phyloP scores from a whole-genome alignment of 2,329 filamentous ascomycete genomes.

The Eutypa lata region DNA sequence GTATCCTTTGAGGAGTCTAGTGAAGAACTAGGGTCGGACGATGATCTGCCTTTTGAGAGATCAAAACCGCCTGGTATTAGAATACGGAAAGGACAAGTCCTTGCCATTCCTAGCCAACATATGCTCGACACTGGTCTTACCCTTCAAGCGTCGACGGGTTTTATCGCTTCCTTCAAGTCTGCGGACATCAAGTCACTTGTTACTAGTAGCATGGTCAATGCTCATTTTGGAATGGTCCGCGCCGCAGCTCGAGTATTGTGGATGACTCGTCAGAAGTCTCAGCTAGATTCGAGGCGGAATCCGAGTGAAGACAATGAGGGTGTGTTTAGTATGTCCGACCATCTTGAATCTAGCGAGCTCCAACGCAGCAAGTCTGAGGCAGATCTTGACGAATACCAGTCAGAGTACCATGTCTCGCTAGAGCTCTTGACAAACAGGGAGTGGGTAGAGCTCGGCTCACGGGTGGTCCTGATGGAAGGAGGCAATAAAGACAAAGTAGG shows the following conservation, averaged over 20 bases:
- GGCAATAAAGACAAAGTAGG: constrained; percentile 64
- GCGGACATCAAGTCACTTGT: constrained; percentile 60
- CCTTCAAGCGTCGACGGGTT: constrained; percentile 63
- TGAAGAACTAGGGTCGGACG: constrained; percentile 26
- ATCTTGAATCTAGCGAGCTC: constrained; percentile 40
- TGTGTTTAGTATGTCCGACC: constrained; percentile 56
- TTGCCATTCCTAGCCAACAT: constrained; percentile 61
- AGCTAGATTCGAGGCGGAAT: constrained; percentile 21
- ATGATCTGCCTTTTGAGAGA: constrained; percentile 23
- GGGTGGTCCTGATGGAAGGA: constrained; percentile 69
- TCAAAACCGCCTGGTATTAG: constrained; percentile 33
- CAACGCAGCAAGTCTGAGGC: constrained; percentile 26
- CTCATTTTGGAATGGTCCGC: constrained; percentile 85
- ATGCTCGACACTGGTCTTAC: constrained; percentile 55
- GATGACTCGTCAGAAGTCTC: constrained; percentile 35
- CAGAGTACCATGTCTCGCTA: constrained; percentile 57
- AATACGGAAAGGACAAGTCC: constrained; percentile 78
- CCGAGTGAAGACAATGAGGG: constrained; percentile 45
- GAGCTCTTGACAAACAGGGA: constrained; percentile 68
- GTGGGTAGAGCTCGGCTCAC: constrained; percentile 70
- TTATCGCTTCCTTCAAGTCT: constrained; percentile 69
- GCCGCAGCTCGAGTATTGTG: constrained; percentile 73
- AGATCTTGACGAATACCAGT: constrained; percentile 19
- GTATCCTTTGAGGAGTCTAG: constrained; percentile 56
- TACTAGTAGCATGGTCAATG: constrained; percentile 68